phyloP scores from a whole-genome alignment of 2,329 filamentous ascomycete species.

The Penicillium sp. region DNA sequence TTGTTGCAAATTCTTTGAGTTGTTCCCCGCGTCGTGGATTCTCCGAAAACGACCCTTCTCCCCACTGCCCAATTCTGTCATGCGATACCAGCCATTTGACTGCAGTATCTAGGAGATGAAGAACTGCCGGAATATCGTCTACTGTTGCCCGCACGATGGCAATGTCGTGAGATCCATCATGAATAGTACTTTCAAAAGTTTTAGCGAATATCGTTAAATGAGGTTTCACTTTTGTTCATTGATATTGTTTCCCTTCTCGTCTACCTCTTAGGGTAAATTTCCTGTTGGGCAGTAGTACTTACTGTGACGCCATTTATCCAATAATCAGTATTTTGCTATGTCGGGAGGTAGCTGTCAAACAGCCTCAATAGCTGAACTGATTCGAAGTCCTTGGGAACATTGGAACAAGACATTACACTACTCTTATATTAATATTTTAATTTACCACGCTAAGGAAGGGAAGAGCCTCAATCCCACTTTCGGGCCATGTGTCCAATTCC shows the following conservation, averaged over 20 bases:
- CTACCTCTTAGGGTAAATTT: background rate
- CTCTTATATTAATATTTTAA: background rate
- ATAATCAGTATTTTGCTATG: background rate
- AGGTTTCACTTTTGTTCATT: background rate
- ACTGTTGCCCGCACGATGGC: constrained; percentile 10
- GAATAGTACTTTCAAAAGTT: background rate
- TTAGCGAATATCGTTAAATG: background rate
- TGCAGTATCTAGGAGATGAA: constrained; percentile 12
- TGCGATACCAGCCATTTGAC: constrained; percentile 15
- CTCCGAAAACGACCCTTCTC: constrained; percentile 11
- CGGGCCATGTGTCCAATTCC: background rate
- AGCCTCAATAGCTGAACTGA: background rate
- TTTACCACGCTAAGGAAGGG: no score
- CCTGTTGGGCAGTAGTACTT: background rate
- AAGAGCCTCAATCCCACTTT: background rate
- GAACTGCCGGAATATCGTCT: constrained; percentile 10
- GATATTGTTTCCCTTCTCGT: background rate
- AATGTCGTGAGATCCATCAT: background rate
- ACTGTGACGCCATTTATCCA: constrained; percentile 5
- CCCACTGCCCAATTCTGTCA: constrained; percentile 13
- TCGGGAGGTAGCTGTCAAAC: background rate
- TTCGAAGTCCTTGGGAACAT: background rate
- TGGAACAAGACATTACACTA: background rate
- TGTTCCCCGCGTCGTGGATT: constrained; percentile 12
- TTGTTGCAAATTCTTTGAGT: constrained; percentile 15